Base-by-base conservation (phyloP, 1,284 basidiomycete species). In the Naganishia albida region DNA sequence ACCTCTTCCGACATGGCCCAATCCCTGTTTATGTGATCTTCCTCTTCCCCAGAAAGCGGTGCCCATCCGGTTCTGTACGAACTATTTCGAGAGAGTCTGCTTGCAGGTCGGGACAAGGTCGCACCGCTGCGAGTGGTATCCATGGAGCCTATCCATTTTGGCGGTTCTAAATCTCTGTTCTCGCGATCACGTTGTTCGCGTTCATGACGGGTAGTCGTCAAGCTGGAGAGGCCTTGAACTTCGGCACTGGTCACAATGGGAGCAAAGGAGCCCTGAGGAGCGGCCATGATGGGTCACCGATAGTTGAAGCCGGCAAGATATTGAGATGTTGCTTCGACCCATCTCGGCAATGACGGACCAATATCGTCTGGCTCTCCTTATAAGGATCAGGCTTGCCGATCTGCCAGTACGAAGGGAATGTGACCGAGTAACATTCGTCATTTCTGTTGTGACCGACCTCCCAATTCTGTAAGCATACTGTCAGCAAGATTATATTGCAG, bases 1-100 rank as follows among this genome's bases (percentile, higher is more conserved):
- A 53, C 51, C 51, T 53, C 51, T 12, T 53, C 51, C 10, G 51
- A 53, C n/a, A 53, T 34, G 7, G 51, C 51, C 51, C 51, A 53
- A 12, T 38, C 51, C 20, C 30, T 38, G 34, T 53, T 53, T 7
- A 53, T 38, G 2, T 53, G 51, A 7, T 53, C 30, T 2, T 53
- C 51, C 34, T 39, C 51, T 16, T 30, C 28, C 16, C 7, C 30
- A n/a, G 26, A 10, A 15, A 26, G 16, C 26, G 20, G n/a, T 1
- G 28, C 26, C 7, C 23, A 28, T 6, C 34, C 30, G 28, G 28
- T 20, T 34, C 12, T 25, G 26, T 3, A 18, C 30, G 51, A n/a
- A 34, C 26, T 34, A 8, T 39, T 30, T 38, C 51, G 30, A 16
- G 30, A 38, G 3, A 28, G 51, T 12, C 18, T 39, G 30, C 30